phyloP scores from a whole-genome alignment of 148 eudicot species.

The Agrostemma githago region DNA sequence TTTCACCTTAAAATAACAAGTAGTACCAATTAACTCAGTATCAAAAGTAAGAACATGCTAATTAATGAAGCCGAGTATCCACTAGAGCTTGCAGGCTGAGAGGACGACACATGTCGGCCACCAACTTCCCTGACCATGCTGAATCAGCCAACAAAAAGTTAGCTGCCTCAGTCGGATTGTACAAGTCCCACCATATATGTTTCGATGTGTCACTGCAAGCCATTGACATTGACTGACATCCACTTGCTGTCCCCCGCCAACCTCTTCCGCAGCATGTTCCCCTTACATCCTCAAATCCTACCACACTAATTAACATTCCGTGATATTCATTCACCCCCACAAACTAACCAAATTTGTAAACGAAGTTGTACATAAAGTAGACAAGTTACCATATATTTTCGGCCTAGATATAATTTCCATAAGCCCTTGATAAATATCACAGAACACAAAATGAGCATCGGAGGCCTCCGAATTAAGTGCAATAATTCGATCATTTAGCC shows the following conservation, averaged over 20 bases:
- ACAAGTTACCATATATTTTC: slow-evolving; percentile 33
- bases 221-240: slow-evolving; percentile 40
- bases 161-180: slow-evolving; percentile 48
- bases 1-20: too few species aligned
- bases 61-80: slow-evolving; percentile 7
- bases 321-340: background rate
- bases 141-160: slow-evolving; percentile 56
- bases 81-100: slow-evolving; percentile 33
- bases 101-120: slow-evolving; percentile 46
- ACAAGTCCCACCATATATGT: slow-evolving; percentile 62
- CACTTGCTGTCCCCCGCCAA: slow-evolving; percentile 37
- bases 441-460: slow-evolving; percentile 45
- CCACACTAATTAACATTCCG: background rate
- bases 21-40: too few species aligned
- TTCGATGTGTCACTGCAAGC: slow-evolving; percentile 35
- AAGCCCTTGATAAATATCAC: slow-evolving; percentile 54
- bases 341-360: too few species aligned
- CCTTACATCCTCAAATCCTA: slow-evolving; percentile 33
- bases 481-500: slow-evolving; percentile 37
- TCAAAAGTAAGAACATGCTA: too few species aligned
- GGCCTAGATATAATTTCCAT: slow-evolving; percentile 46
- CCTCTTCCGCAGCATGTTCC: slow-evolving; percentile 61
- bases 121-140: slow-evolving; percentile 45
- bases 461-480: slow-evolving; percentile 36
- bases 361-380: background rate